phyloP scores from a whole-genome alignment of 495 filamentous ascomycete genomes.

The Usnea hakonensis region DNA sequence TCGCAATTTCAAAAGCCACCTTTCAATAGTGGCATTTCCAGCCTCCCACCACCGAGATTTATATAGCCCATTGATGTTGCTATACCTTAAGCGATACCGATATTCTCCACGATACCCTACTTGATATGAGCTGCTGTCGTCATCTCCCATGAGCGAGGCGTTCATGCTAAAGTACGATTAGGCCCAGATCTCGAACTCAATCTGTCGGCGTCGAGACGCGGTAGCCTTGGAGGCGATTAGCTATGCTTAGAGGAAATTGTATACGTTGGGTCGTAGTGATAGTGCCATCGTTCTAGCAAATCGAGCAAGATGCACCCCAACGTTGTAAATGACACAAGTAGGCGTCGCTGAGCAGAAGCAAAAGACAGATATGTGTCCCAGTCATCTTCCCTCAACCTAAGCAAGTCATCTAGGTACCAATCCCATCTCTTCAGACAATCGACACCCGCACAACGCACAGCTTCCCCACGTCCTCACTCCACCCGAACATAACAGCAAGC shows the following conservation, averaged over 20 bases:
- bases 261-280: neutral
- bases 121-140: no score
- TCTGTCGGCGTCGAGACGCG: neutral
- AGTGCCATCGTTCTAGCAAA: neutral
- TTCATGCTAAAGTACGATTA: neutral
- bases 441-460: conserved; percentile 19
- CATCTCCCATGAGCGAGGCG: no score
- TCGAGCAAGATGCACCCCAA: neutral
- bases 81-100: neutral
- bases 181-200: no score
- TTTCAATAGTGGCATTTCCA: no score
- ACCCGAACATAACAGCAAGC: conserved; percentile 25
- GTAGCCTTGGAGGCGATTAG: neutral
- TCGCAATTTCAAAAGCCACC: neutral
- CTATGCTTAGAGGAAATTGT: neutral
- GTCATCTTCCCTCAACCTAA: neutral
- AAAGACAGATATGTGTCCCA: neutral
- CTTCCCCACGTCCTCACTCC: conserved; percentile 22
- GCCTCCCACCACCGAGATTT: no score
- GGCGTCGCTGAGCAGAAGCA: neutral
- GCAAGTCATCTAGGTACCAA: neutral
- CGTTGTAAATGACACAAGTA: neutral
- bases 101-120: no score
- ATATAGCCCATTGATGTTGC: neutral
- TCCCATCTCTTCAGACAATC: neutral